Base-by-base conservation (phyloP, 306 rosid species). In the Pterocarpus macrocarpus region DNA sequence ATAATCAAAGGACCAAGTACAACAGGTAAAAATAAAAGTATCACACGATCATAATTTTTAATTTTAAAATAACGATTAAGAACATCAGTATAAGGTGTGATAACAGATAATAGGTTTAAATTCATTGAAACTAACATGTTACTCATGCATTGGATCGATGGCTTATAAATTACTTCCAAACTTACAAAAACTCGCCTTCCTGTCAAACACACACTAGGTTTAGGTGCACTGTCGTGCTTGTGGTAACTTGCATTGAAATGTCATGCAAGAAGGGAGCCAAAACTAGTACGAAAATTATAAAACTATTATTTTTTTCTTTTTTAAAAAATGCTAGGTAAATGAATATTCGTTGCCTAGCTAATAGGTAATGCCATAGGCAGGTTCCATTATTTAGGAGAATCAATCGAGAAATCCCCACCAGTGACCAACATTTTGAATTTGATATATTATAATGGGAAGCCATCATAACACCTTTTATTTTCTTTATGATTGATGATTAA, bases 391-490 rank as follows among this genome's bases (percentile, higher is more conserved):
- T 43, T 58, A 43, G 69, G 12, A 58, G 79, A 74, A 59, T 74
- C 79, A 74, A 41, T 74, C 58, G 22, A 74, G 57, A 38, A 74
- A 74, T 55, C 32, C 57, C 69, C 69, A 74, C 44, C 45, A 44
- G 49, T 61, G 35, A 75, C 33, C 58, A 32, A n/a, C 47, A 17
- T n/a, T n/a, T 3, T 36, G 45, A 58, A 63, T 34, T 45, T 75
- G 43, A 62, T 62, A 41, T 74, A 58, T 28, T 22, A 6, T 52
- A 59, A 38, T 74, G 52, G 58, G n/a, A 41, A 62, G 69, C 34
- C 28, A 59, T 59, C 58, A 75, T 61, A 22, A 30, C 6, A 6
- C 56, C 44, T 14, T 59, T 22, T 64, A 2, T n/a, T 74, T 59
- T 49, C 30, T 59, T 43, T 36, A 15, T 45, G 15, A 8, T 62